These are phyloP conservation scores for Komagataella kurtzmanii DNA, from an alignment of 805 yeast species.

Conservation along the genomic window DNA sequence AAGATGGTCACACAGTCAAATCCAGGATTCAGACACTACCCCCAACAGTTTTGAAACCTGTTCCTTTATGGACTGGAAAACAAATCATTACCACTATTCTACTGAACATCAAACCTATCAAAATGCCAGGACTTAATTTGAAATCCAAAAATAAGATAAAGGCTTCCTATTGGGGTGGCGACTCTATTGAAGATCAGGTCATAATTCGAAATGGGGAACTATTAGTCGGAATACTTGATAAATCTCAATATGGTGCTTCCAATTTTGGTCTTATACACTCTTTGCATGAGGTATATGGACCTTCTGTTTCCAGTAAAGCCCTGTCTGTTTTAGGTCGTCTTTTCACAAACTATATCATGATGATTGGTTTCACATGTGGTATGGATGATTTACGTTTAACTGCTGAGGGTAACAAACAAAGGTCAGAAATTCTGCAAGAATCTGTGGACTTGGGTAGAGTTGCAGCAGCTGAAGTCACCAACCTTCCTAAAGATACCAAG, in stretches of 20 bases:
- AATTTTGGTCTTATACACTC: conserved; percentile 96
- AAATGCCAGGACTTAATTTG: conserved; percentile 86
- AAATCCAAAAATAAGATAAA: conserved; percentile 78
- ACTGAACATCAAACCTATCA: conserved; percentile 74
- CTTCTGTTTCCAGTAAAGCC: conserved; percentile 78
- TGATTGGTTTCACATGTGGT: conserved; percentile 96
- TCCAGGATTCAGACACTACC: conserved; percentile 62
- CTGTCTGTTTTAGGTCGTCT: conserved; percentile 88
- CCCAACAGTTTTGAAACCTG: conserved; percentile 81
- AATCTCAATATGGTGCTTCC: conserved; percentile 97
- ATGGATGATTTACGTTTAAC: conserved; percentile 97
- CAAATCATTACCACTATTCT: conserved; percentile 90
- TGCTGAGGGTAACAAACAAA: conserved; percentile 79
- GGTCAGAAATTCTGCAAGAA: conserved; percentile 67
- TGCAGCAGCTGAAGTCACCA: conserved; percentile 93
- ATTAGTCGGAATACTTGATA: conserved; percentile 86
- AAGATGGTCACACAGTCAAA: conserved; percentile 86
- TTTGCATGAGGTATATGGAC: conserved; percentile 90
- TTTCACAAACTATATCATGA: conserved; percentile 86
- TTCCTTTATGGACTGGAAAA: conserved; percentile 94
- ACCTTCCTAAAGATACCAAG: conserved; percentile 40
- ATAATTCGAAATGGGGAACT: conserved; percentile 79
- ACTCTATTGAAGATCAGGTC: conserved; percentile 77
- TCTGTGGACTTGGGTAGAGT: conserved; percentile 75
- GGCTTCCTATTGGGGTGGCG: conserved; percentile 87